Evolutionary conservation across 139 green algal species (phyloP).

Genomic region (Klebsormidium nitens): DNA sequence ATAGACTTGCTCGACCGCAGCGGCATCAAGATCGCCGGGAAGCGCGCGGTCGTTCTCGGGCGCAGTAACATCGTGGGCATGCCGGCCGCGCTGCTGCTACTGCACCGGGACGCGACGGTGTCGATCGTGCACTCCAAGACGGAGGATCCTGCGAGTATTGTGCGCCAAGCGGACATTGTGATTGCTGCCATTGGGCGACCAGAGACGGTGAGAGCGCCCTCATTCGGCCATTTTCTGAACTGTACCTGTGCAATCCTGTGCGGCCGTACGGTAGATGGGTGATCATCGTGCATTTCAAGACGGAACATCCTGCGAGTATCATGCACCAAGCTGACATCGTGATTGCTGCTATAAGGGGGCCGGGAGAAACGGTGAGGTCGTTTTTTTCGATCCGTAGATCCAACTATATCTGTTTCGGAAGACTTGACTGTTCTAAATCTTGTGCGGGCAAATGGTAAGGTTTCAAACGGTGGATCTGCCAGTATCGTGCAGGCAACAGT

Average conservation of each 20-base stretch:
- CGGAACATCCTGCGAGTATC: constrained; percentile 41
- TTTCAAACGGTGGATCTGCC: no score
- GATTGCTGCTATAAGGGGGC: constrained; percentile 76
- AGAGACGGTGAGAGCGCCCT: constrained; percentile 82
- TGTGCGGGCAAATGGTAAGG: no score
- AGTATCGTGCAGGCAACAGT: no score
- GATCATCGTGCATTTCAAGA: constrained; percentile 73
- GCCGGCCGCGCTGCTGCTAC: constrained; percentile 85
- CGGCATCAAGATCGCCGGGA: constrained; percentile 49
- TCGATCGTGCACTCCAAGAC: constrained; percentile 78
- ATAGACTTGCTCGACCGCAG: constrained; percentile 46
- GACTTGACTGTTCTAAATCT: no score
- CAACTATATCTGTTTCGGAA: no score
- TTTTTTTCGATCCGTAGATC: no score
- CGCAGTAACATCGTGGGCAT: constrained; percentile 93
- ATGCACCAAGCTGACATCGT: constrained; percentile 83
- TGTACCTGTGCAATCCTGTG: no score
- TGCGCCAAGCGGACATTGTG: constrained; percentile 83
- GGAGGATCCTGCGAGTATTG: constrained; percentile 36
- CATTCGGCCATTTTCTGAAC: no score
- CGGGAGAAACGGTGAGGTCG: no score
- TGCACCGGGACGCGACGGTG: constrained; percentile 66
- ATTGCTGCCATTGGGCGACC: constrained; percentile 79
- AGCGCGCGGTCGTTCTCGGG: constrained; percentile 79
- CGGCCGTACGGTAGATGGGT: no score